phyloP scores from a whole-genome alignment of 805 yeast genomes.

The Candida silvatica region DNA sequence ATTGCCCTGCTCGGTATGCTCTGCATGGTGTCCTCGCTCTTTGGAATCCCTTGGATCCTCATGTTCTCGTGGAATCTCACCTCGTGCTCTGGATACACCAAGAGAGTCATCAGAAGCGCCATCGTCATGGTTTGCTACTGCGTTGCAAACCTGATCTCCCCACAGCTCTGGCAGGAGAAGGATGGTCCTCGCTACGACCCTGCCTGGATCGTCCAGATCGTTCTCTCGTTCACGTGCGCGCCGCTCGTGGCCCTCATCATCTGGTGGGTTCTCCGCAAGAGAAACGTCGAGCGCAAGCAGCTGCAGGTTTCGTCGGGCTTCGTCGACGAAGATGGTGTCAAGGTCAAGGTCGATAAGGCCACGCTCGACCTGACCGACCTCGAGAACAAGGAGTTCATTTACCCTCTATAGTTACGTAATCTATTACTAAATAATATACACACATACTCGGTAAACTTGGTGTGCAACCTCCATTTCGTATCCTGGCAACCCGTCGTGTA shows the following conservation, averaged over 20 bases:
- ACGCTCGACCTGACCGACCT: conserved; percentile 45
- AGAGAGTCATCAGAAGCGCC: conserved; percentile 39
- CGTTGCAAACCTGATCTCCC: conserved; percentile 43
- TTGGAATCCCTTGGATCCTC: conserved; percentile 19
- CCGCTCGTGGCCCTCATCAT: conserved; percentile 36
- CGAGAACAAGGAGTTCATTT: conserved; percentile 42
- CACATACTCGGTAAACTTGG: too few species aligned
- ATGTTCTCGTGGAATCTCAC: conserved; percentile 19
- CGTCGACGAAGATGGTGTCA: conserved; percentile 21
- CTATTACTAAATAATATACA: too few species aligned
- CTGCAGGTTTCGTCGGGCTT: background rate
- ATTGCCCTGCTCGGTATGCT: conserved; percentile 39
- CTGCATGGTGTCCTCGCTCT: conserved; percentile 35
- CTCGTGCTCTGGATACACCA: conserved; percentile 40
- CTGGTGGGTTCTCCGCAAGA: conserved; percentile 32
- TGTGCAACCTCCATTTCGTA: too few species aligned
- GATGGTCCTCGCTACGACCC: conserved; percentile 40
- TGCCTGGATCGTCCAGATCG: conserved; percentile 51
- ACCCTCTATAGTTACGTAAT: conserved; percentile 28
- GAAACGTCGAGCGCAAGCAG: conserved; percentile 32
- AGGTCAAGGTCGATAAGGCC: conserved; percentile 29
- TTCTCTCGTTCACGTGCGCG: conserved; percentile 37
- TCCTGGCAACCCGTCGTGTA: too few species aligned
- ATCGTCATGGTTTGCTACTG: conserved; percentile 39
- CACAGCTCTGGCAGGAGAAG: conserved; percentile 44